A percentile compares a stretch with the other conserved stretches of the same genome.
phyloP scores from a whole-genome alignment of 2,329 filamentous ascomycete genomes.

The Apiospora arundinis region DNA sequence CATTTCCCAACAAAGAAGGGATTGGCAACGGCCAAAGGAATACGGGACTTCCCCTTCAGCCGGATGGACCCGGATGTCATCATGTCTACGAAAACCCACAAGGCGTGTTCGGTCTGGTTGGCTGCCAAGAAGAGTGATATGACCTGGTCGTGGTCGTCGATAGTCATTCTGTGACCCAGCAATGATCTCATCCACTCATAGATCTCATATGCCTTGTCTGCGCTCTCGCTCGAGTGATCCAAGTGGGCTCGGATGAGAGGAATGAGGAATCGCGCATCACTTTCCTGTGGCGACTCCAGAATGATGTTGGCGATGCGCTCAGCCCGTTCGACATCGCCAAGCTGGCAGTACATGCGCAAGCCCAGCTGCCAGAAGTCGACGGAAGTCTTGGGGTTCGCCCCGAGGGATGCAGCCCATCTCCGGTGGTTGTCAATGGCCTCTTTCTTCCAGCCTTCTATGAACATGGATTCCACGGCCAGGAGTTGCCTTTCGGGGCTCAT shows the following conservation, averaged over 20 bases:
- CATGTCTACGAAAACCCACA: constrained; percentile 88
- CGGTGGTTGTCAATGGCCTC: constrained; percentile 71
- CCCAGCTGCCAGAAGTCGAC: constrained; percentile 69
- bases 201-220: constrained; percentile 67
- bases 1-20: constrained; percentile 87
- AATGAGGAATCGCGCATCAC: constrained; percentile 64
- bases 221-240: constrained; percentile 51
- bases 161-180: constrained; percentile 65
- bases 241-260: constrained; percentile 74
- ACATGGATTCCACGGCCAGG: constrained; percentile 71
- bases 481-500: constrained; percentile 66
- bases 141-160: constrained; percentile 79
- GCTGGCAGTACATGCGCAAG: constrained; percentile 66
- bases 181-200: constrained; percentile 70
- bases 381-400: constrained; percentile 53
- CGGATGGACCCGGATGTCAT: constrained; percentile 69
- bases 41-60: constrained; percentile 46
- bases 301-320: constrained; percentile 61
- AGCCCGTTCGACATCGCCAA: constrained; percentile 65
- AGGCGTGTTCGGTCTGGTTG: constrained; percentile 68
- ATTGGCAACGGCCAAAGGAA: constrained; percentile 64
- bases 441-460: constrained; percentile 64
- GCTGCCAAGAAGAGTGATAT: constrained; percentile 73
- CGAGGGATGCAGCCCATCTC: constrained; percentile 59
- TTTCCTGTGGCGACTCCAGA: constrained; percentile 50